phyloP scores from a whole-genome alignment of 2,329 filamentous ascomycete genomes.

The Conoideocrella luteorostrata region DNA sequence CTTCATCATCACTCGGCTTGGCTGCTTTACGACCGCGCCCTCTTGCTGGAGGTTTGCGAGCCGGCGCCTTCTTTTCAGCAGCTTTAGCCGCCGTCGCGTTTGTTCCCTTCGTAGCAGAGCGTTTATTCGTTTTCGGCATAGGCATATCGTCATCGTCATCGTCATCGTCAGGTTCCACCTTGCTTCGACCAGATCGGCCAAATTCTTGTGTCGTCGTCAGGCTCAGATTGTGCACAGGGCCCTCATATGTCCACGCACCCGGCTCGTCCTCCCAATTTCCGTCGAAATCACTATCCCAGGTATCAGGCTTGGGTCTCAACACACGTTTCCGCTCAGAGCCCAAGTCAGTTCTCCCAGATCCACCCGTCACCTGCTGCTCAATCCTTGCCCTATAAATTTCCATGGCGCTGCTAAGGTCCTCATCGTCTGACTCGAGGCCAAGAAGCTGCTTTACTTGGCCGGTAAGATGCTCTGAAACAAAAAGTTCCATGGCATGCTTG shows the following conservation, averaged over 20 bases:
- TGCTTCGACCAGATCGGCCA: constrained; percentile 11
- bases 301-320: constrained; percentile 68
- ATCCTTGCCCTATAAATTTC: constrained; percentile 62
- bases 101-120: constrained; percentile 20
- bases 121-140: constrained; percentile 26
- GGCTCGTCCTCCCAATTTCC: constrained; percentile 80
- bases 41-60: constrained; percentile 38
- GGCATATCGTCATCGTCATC: constrained; percentile 18
- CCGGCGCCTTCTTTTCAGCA: constrained; percentile 34
- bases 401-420: constrained; percentile 66
- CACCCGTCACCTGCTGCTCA: constrained; percentile 65
- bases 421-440: constrained; percentile 55
- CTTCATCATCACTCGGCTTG: constrained; percentile 33
- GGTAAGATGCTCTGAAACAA: constrained; percentile 65
- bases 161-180: constrained; percentile 24
- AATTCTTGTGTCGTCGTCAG: constrained; percentile 10
- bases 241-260: constrained; percentile 43
- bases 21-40: constrained; percentile 32
- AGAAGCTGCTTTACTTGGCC: constrained; percentile 67
- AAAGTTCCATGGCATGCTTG: constrained; percentile 81
- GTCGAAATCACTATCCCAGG: constrained; percentile 86
- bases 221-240: constrained; percentile 12
- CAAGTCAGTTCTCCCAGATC: constrained; percentile 35
- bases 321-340: constrained; percentile 30
- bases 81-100: constrained; percentile 22